Evolutionary conservation across 345 rosid genomes (phyloP).

Genomic region (sweet orange (Citrus sinensis)): DVS_A1.0 CM039162.1:9725001-9725500

Average conservation of each 20-base stretch:
- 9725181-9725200: conserved; percentile 3
- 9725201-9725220: conserved; percentile 2
- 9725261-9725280: background rate
- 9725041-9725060: conserved; percentile 20
- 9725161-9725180: conserved; percentile 6
- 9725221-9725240: background rate
- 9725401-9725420: too few species aligned
- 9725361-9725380: background rate
- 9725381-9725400: background rate
- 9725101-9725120: conserved; percentile 20
- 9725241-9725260: background rate
- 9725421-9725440: too few species aligned
- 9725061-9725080: conserved; percentile 10
- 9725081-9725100: conserved; percentile 22
- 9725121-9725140: conserved; percentile 24
- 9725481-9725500: background rate
- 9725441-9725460: too few species aligned
- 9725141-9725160: conserved; percentile 1
- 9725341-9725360: background rate
- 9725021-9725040: background rate
- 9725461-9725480: background rate
- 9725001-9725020: background rate
- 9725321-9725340: background rate
- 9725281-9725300: too few species aligned
- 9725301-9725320: too few species aligned